Evolutionary conservation across 768 basidiomycete species (phyloP), one percentile per base, ranked within the genome.

Genomic region (Lactarius hatsudake): DNA sequence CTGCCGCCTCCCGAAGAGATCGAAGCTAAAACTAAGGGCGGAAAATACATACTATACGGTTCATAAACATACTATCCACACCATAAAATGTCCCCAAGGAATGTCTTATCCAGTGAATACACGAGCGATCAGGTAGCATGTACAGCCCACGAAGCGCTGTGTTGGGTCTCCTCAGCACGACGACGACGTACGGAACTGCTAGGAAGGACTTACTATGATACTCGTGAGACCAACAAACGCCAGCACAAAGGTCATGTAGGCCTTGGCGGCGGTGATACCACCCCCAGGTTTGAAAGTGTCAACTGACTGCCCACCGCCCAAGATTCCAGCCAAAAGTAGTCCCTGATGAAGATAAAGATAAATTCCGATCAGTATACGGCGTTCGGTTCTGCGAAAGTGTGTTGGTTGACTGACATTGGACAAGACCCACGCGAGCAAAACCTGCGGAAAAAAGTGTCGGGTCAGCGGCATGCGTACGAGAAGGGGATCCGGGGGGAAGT

Each of bases 201-300:
- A 61, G 30, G 26, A 17, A 8, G 26, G 54, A 63, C 82, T 74
- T 66, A 83, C 82, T 62, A 89, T 86, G 55, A 82, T 75, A 72
- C 90, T 93, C 18, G 88, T 88, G 67, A 94, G 82, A 6, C 91
- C 90, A 40, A 93, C 91, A 72, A 94, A 93, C 15, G 83, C 82
- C 30, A 96, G 82, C 65, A 95, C 88, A 75, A 94, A 90, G 28
- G 87, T 82, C 77, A 95, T 81, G 76, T 95, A 94, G 40, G 79
- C 83, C 73, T 91, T 91, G 53, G 87, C 87, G 62, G 85, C 81
- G 32, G 81, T 86, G 60, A 84, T 72, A 18, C 81, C 76, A 43
- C 76, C 78, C 5, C 78, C 75, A 34, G 78, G 71, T 36, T 78
- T 79, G 75, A 95, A 94, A 0, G 91, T 89, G 63, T 79, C 80